Evolutionary conservation across 148 eudicot species (phyloP).

Genomic region (Vaccinium macrocarpon): DNA sequence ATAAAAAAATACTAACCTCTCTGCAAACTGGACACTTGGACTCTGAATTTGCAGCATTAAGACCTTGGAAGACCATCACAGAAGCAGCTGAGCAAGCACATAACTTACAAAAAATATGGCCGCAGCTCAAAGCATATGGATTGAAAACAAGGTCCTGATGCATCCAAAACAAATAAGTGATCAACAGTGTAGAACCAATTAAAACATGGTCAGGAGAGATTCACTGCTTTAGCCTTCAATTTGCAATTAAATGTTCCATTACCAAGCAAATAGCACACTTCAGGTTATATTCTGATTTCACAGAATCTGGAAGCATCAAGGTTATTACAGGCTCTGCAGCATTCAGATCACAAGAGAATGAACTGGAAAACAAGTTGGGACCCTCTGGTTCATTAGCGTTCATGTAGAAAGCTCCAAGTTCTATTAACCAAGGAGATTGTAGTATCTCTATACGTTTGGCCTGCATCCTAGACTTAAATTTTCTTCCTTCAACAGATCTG

Average conservation of each 20-base stretch:
- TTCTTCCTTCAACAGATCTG: conserved; percentile 28
- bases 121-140: conserved; percentile 39
- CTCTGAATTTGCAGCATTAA: conserved; percentile 28
- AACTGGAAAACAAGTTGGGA: conserved; percentile 17
- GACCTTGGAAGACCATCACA: conserved; percentile 35
- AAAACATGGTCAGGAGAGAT: no score
- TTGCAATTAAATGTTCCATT: background rate
- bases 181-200: background rate
- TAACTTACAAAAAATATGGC: conserved; percentile 40
- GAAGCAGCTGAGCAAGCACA: conserved; percentile 43
- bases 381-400: conserved; percentile 23
- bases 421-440: conserved; percentile 43
- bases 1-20: conserved; percentile 24
- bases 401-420: conserved; percentile 37
- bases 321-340: conserved; percentile 21
- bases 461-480: conserved; percentile 29
- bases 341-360: conserved; percentile 27
- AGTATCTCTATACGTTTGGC: conserved; percentile 32
- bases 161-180: conserved; percentile 15
- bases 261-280: conserved; percentile 44
- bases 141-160: conserved; percentile 37
- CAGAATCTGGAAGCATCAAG: conserved; percentile 29
- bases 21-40: conserved; percentile 44
- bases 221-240: background rate
- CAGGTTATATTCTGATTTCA: conserved; percentile 31